Percentiles rank a stretch among this genome's conserved stretches.
These are phyloP conservation scores for Suhomyces panamericanus DNA, from an alignment of 1,139 yeast genomes.

Conservation along the genomic window DNA sequence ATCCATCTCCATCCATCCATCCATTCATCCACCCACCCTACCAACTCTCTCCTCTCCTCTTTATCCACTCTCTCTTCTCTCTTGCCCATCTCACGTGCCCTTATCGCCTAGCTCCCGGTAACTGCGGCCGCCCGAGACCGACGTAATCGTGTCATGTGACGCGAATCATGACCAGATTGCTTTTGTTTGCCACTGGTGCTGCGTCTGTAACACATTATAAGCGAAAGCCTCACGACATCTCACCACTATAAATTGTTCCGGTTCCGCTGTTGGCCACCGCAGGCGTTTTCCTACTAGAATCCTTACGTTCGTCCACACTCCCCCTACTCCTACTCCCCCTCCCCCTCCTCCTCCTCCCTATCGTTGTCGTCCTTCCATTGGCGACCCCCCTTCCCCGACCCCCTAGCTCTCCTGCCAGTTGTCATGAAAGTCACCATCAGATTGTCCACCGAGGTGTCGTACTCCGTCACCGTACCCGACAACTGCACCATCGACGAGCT, in stretches of 20 bases:
- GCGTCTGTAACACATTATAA: neutral
- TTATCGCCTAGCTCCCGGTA: constrained; percentile 1
- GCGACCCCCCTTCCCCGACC: neutral
- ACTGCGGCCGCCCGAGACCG: constrained; percentile 1
- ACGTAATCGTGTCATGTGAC: constrained; percentile 9
- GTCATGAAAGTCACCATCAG: constrained; percentile 44
- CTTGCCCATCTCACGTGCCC: too few relatives aligned
- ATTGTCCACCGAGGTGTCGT: constrained; percentile 44
- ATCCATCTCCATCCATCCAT: too few relatives aligned
- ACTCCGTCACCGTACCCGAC: constrained; percentile 48
- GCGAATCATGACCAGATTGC: constrained; percentile 10
- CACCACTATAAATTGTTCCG: neutral
- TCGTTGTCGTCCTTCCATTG: neutral
- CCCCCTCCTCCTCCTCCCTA: neutral
- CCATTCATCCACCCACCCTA: too few relatives aligned
- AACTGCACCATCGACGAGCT: constrained; percentile 53
- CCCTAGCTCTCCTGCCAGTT: neutral
- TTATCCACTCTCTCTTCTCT: too few relatives aligned
- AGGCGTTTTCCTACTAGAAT: neutral
- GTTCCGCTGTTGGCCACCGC: neutral
- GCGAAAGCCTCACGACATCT: constrained; percentile 2
- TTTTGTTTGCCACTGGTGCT: constrained; percentile 11
- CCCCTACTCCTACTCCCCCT: neutral
- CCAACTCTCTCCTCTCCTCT: too few relatives aligned
- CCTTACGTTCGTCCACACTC: neutral